Evolutionary conservation across 2,329 filamentous ascomycete genomes (phyloP), one percentile per base, ranked within the genome.

Genomic region (Cordyceps cateniannulata): DNA sequence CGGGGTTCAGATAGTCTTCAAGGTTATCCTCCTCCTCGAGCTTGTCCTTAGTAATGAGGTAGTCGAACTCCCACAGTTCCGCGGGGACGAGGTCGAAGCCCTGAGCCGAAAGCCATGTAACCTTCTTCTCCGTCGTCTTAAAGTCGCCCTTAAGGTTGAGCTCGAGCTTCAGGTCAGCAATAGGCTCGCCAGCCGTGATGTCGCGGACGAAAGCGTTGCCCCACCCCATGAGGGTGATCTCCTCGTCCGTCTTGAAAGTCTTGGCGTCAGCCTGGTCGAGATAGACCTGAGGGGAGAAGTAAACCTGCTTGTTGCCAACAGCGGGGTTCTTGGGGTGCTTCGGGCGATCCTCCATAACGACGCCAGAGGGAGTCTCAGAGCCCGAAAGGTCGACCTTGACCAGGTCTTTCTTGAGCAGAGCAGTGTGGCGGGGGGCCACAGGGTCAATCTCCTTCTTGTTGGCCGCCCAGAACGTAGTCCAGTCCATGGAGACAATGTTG

Each of bases 191-290:
- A 32, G 77, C 75, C 52, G 83, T 79, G 63, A 91, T 85, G 62
- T 86, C 85, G 60, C 86, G 84, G 25, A 95, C 89, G 66, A 92
- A 84, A 14, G 89, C 91, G 69, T 96, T 96, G 67, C 93, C 95
- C 93, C 93, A 98, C 73, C 89, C 89, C 93, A 97, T 97, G 47
- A 97, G 81, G 0, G 93, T 97, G 69, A 98, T 90, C 75, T 97
- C 93, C 78, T 98, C 93, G 70, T 88, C 87, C 63, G 88, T 81
- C 68, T 85, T 88, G 76, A 97, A 96, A 27, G 83, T 83, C 72
- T 88, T 87, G 63, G 88, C 91, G 69, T 98, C 93, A 50, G 82
- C 89, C 75, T 97, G 93, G 71, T 97, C 93, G 57, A 98, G 78
- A 63, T 95, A 79, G 65, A 97, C 80, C 64, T 86, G 82, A 61